Evolutionary conservation across 495 filamentous ascomycete genomes (phyloP).

Genomic region (Talaromyces trachyspermus): DNA sequence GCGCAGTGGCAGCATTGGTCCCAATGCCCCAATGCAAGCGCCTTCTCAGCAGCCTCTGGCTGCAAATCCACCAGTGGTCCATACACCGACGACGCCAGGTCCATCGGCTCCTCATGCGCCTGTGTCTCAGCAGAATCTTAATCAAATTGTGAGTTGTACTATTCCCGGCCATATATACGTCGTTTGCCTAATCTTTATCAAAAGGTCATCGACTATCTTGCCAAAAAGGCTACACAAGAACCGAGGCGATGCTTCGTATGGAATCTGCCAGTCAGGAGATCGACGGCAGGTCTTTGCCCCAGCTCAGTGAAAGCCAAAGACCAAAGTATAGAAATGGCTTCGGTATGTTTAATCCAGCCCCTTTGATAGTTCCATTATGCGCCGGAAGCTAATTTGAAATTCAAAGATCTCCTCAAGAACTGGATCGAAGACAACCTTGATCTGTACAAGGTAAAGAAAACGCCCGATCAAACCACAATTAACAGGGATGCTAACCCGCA

Average conservation of each 20-base stretch:
- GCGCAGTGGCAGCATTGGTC: constrained; percentile 47
- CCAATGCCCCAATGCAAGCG: constrained; percentile 41
- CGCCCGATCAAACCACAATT: no score
- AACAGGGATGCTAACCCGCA: no score
- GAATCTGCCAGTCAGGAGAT: constrained; percentile 77
- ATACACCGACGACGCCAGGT: constrained; percentile 27
- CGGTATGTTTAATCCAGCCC: constrained; percentile 33
- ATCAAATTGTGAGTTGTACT: constrained; percentile 74
- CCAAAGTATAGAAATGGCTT: constrained; percentile 71
- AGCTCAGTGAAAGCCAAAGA: constrained; percentile 59
- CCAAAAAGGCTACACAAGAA: constrained; percentile 93
- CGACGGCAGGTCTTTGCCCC: constrained; percentile 63
- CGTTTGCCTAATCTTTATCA: constrained; percentile 4
- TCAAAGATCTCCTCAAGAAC: constrained; percentile 57
- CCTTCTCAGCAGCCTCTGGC: constrained; percentile 42
- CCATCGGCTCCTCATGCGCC: constrained; percentile 36
- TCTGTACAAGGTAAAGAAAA: constrained; percentile 71
- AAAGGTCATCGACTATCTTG: constrained; percentile 91
- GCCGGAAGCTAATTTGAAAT: constrained; percentile 13
- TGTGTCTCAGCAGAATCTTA: constrained; percentile 80
- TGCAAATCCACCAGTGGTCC: constrained; percentile 27
- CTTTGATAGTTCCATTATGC: neutral
- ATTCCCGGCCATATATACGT: constrained; percentile 1
- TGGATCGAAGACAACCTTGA: constrained; percentile 90
- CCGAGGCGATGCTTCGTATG: constrained; percentile 85